Evolutionary conservation across 1,139 yeast species (phyloP), one percentile per base, ranked within the genome.

Genomic region (Geotrichum bryndzae): DNA sequence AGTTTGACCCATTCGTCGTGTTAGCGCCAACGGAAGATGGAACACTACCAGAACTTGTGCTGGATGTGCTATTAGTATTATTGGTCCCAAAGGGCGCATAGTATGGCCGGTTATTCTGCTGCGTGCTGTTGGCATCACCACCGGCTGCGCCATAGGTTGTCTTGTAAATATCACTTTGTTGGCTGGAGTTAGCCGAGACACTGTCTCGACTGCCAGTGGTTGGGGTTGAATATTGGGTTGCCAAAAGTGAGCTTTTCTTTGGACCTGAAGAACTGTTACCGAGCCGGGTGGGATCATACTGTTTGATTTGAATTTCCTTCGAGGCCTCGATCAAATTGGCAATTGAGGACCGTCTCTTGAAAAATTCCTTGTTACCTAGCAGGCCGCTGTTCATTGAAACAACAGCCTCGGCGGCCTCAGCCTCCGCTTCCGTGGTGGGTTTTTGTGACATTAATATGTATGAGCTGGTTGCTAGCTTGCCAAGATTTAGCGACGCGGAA

Each of bases 321-420:
- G 56, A 51, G 18, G 64, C 64, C 23, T 62, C 60, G 6, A 62
- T 27, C n/a, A 62, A 58, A 29, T 62, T 62, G 35, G 64, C 64
- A 13, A 62, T 56, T 13, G 64, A 61, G 11, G 55, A 33, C 22
- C 41, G 52, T 27, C 15, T 18, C 22, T 54, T 25, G 46, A 27
- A 45, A 31, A 57, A 33, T 7, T 50, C 48, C 29, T 45, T 45
- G 48, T 48, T 52, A 53, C 41, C 48, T 13, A 53, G 53, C 10
- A 53, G 53, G 4, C 58, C 51, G 23, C 33, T 46, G 53, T 57
- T 62, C 64, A 62, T 62, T 13, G 64, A 60, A 7, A 58, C 64
- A 31, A 62, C 64, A 18, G 62, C 64, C 29, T 62, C 62, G 23
- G 64, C 64, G 1, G 64, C 64, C 45, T 62, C 64, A 4, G 64